Evolutionary conservation across 345 rosid genomes (phyloP), one percentile per base, ranked within the genome.

Genomic region (Hypericum androsaemum): DNA sequence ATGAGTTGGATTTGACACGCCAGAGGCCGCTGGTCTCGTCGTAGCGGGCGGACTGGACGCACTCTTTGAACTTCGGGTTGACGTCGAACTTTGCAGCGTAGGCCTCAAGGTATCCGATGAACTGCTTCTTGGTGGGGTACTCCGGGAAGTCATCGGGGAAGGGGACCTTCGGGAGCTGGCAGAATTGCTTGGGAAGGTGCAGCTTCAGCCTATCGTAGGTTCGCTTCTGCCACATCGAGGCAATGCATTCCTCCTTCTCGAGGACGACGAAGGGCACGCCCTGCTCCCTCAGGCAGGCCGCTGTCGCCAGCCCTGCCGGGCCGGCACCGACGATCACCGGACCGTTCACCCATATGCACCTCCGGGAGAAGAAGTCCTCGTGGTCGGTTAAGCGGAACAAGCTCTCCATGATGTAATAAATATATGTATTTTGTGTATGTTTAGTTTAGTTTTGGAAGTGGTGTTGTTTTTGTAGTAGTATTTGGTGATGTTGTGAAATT

Each of bases 181-280:
- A 46, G 49, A 46, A 46, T 46, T 46, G 49, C 22, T 46, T 46
- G 5, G 49, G 49, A 6, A 46, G 49, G 49, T 46, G 49, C 9
- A 46, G 49, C 17, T 46, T 46, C 3, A 46, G 49, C 6, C 49
- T n/a, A 12, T 46, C 49, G 49, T 46, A 46, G 22, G 49, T 46
- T 0, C 49, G 15, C 8, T 46, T 46, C 17, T 46, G 49, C 49
- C 49, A 46, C 13, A 46, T 16, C 14, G 49, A 46, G 5, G 49
- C 49, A 2, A 46, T 10, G 49, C 49, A 46, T 7, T 46, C 17
- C 6, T n/a, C 49, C 13, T 28, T n/a, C 49, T 46, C 49, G 49
- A 46, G 17, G 49, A 46, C 17, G 12, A 46, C 9, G 13, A 46
- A 46, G 1, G 49, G 22, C 15, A 46, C 49, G 49, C 49, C 49